Conservation (phyloP, 2,329 filamentous ascomycete genomes). For the Teratosphaeria viscida region DNA sequence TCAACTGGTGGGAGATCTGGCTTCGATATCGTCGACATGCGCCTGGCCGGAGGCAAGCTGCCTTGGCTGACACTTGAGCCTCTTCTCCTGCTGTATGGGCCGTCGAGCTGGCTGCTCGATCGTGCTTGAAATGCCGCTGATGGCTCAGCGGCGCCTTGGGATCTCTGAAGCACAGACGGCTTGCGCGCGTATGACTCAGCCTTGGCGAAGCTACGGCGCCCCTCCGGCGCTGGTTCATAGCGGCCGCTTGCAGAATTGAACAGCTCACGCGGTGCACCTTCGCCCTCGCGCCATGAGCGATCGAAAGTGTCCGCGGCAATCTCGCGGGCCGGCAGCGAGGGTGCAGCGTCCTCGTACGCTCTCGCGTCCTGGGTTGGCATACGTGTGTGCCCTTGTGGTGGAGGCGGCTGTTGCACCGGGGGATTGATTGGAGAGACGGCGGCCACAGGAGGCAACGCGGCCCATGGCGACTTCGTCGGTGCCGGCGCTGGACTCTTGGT, state of each 20-base stretch:
- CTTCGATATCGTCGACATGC: conserved; percentile 44
- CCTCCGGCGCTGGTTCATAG: conserved; percentile 77
- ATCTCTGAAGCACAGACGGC: conserved; percentile 67
- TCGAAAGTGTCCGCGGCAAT: conserved; percentile 93
- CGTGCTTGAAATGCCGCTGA: conserved; percentile 80
- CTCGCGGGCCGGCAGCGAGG: conserved; percentile 56
- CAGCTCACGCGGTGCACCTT: conserved; percentile 60
- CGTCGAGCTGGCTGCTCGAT: conserved; percentile 52
- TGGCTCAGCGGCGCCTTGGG: conserved; percentile 62
- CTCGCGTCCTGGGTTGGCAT: conserved; percentile 46
- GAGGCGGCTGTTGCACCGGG: conserved; percentile 31
- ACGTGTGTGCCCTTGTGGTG: conserved; percentile 23
- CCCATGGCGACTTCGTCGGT: conserved; percentile 86
- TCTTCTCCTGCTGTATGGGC: conserved; percentile 60
- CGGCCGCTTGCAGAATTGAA: conserved; percentile 93
- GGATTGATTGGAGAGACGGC: conserved; percentile 63
- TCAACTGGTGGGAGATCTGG: conserved; percentile 29
- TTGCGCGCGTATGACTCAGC: conserved; percentile 59
- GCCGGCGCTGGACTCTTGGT: conserved; percentile 60
- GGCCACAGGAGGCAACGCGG: conserved; percentile 71
- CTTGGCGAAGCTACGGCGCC: conserved; percentile 57
- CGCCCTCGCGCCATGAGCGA: conserved; percentile 65
- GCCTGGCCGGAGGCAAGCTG: conserved; percentile 59
- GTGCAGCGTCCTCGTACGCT: conserved; percentile 44
- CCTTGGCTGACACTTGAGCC: conserved; percentile 86